phyloP scores from a whole-genome alignment of 805 yeast genomes.

The Pichia exigua region DNA sequence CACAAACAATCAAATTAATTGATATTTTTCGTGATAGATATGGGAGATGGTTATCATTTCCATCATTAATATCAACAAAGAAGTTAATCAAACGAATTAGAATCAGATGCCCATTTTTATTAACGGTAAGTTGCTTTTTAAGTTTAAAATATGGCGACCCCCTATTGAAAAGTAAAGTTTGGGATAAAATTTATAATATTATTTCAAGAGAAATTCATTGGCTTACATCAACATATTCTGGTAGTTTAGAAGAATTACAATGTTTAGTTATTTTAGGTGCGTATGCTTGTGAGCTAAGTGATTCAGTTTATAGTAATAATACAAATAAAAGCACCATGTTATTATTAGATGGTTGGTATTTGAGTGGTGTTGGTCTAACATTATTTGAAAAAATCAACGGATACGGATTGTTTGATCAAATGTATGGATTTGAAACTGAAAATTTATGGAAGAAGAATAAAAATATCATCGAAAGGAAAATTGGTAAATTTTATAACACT shows the following conservation, averaged over 20 bases:
- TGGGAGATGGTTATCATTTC: slow-evolving; percentile 74
- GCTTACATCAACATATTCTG: slow-evolving; percentile 36
- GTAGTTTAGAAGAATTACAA: slow-evolving; percentile 53
- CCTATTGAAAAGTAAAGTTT: slow-evolving; percentile 32
- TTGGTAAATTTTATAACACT: neutral
- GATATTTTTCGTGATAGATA: slow-evolving; percentile 56
- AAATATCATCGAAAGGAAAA: neutral
- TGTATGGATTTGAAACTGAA: slow-evolving; percentile 21
- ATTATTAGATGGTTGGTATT: slow-evolving; percentile 60
- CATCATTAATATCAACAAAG: slow-evolving; percentile 41
- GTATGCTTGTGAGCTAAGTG: slow-evolving; percentile 53
- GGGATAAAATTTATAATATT: slow-evolving; percentile 37
- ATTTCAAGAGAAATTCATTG: slow-evolving; percentile 42
- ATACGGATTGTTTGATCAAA: slow-evolving; percentile 30
- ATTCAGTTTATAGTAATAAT: neutral
- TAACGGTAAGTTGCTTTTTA: slow-evolving; percentile 59
- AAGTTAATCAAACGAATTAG: slow-evolving; percentile 43
- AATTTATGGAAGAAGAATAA: slow-evolving; percentile 4
- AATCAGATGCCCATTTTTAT: slow-evolving; percentile 48
- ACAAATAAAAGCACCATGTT: neutral
- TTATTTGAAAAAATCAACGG: slow-evolving; percentile 46
- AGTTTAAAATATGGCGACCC: slow-evolving; percentile 46
- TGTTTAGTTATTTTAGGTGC: slow-evolving; percentile 58
- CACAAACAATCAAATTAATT: slow-evolving; percentile 43
- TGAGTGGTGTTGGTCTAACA: slow-evolving; percentile 59